phyloP scores from a whole-genome alignment of 371 early-diverging fungal genomes.

The Mortierella sp. region DNA sequence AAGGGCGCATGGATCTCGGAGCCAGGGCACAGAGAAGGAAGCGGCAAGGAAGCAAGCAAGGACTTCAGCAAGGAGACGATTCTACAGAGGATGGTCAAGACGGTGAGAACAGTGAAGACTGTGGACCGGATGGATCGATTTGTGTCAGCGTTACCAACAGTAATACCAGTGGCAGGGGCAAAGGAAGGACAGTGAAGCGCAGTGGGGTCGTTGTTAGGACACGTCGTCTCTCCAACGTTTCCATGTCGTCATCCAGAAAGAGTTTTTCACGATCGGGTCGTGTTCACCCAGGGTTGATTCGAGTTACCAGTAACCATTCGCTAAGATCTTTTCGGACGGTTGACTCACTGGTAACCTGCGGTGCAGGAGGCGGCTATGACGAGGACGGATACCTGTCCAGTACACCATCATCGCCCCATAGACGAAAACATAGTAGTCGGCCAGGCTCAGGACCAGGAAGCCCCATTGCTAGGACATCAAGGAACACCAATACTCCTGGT shows the following conservation, averaged over 20 bases:
- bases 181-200: conserved; percentile 13
- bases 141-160: not conserved
- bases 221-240: conserved; percentile 20
- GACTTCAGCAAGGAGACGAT: too few species aligned
- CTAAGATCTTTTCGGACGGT: conserved; percentile 13
- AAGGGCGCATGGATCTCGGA: not conserved
- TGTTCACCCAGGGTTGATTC: not conserved
- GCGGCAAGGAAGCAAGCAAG: not conserved
- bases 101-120: not conserved
- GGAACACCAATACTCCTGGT: not conserved
- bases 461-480: not conserved
- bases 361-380: conserved; percentile 3
- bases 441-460: too few species aligned
- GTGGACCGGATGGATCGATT: not conserved
- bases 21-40: conserved; percentile 3
- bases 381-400: not conserved
- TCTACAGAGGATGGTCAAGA: not conserved
- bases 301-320: conserved; percentile 6
- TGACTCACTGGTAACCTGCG: conserved; percentile 8
- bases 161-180: conserved; percentile 7
- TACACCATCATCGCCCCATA: conserved; percentile 1
- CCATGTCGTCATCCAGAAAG: conserved; percentile 4
- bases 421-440: not conserved
- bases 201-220: not conserved
- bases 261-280: conserved; percentile 2